Conservation (phyloP, 2,329 filamentous ascomycete species). For the Lecanosticta acicola region DNA sequence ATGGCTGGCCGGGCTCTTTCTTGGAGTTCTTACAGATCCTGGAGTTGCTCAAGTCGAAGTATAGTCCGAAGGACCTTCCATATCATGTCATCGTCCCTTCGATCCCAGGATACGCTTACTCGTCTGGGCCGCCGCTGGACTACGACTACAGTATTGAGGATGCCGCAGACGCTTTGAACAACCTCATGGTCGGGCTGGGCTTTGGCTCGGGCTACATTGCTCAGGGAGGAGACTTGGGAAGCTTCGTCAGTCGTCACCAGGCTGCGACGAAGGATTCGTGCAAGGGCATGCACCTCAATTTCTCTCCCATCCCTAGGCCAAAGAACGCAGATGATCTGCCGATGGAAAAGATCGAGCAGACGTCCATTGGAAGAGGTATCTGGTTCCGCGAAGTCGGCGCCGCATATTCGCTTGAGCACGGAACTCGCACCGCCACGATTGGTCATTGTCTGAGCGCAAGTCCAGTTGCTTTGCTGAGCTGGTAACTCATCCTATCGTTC, state of each 20-base stretch:
- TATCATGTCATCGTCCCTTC: slow-evolving; percentile 53
- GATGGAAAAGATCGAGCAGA: slow-evolving; percentile 34
- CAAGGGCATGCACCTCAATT: slow-evolving; percentile 27
- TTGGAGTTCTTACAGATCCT: slow-evolving; percentile 33
- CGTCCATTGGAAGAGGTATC: slow-evolving; percentile 34
- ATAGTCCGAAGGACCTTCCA: slow-evolving; percentile 46
- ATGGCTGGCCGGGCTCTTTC: slow-evolving; percentile 37
- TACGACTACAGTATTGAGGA: slow-evolving; percentile 40
- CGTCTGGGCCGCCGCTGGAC: slow-evolving; percentile 38
- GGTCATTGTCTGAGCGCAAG: slow-evolving; percentile 50
- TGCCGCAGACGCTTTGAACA: slow-evolving; percentile 43
- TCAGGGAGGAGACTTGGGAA: slow-evolving; percentile 53
- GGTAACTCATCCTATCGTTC: too few relatives aligned
- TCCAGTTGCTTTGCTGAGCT: slow-evolving; percentile 53
- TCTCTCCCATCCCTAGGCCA: slow-evolving; percentile 21
- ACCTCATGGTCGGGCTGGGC: slow-evolving; percentile 47
- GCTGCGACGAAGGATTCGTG: slow-evolving; percentile 14
- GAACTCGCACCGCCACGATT: slow-evolving; percentile 51
- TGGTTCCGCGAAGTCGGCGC: slow-evolving; percentile 40
- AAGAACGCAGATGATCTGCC: slow-evolving; percentile 20
- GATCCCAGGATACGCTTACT: slow-evolving; percentile 49
- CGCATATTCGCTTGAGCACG: slow-evolving; percentile 51
- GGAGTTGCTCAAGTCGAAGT: slow-evolving; percentile 35
- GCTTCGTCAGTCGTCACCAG: slow-evolving; percentile 38
- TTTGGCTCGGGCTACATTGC: slow-evolving; percentile 46